Evolutionary conservation across 1,284 basidiomycete species (phyloP).

Genomic region (Sporisorium sorghi): DNA sequence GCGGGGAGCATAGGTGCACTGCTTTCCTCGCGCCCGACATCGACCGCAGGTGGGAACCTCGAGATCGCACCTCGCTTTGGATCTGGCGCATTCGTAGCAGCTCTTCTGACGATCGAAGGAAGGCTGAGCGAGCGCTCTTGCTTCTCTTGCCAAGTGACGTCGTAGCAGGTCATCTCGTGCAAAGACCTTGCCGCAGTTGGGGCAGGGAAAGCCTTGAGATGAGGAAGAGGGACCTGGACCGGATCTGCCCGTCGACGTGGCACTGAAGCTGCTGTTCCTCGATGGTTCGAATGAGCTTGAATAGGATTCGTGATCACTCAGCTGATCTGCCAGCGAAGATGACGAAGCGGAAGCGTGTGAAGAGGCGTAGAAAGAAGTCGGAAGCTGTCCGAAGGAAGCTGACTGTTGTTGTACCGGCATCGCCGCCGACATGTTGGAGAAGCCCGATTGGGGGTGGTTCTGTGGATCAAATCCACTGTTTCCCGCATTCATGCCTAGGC

Average conservation of each 20-base stretch:
- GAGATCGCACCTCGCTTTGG: constrained; percentile 63
- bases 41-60: constrained; percentile 62
- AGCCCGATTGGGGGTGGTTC: constrained; percentile 15
- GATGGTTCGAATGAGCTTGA: constrained; percentile 41
- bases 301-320: constrained; percentile 49
- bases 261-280: constrained; percentile 27
- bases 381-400: constrained; percentile 23
- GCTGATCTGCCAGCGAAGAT: constrained; percentile 43
- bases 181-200: constrained; percentile 61
- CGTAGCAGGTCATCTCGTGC: constrained; percentile 56
- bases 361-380: constrained; percentile 36
- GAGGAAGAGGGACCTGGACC: constrained; percentile 47
- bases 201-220: constrained; percentile 48
- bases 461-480: constrained; percentile 27
- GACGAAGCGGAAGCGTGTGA: constrained; percentile 48
- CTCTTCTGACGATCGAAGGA: constrained; percentile 61
- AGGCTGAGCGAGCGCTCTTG: constrained; percentile 55
- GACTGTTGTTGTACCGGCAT: constrained; percentile 24
- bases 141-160: constrained; percentile 58
- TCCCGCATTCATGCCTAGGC: constrained; percentile 21
- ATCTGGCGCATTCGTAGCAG: constrained; percentile 60
- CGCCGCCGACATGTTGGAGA: constrained; percentile 30
- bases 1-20: constrained; percentile 58
- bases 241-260: constrained; percentile 15
- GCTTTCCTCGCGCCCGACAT: constrained; percentile 58